Evolutionary conservation across 345 rosid genomes (phyloP), one percentile per base, ranked within the genome.

Genomic region (Camelina neglecta): DNA sequence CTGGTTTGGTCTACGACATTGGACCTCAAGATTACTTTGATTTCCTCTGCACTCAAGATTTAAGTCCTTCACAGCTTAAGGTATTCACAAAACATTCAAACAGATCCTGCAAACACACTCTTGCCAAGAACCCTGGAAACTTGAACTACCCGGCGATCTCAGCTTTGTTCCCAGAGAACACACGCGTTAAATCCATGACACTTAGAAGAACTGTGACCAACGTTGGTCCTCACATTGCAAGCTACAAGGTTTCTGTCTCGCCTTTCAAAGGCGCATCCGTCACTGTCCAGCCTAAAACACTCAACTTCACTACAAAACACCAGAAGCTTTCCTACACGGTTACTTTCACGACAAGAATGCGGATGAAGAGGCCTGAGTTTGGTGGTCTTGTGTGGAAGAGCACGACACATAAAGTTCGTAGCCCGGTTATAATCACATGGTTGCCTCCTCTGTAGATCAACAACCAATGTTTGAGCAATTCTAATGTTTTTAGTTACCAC

Each of bases 141-240:
- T 79, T 94, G 82, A 94, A 94, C 65, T 94, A 94, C 83, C 96
- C 98, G 0, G 92, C 97, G 33, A 87, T 94, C 49, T 92, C 98
- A 10, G 92, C 76, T 10, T 81, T 90, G 62, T 86, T 94, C 81
- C 89, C 92, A 0, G 93, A 87, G 45, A 73, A 76, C 24, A 59
- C 65, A 33, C 68, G 71, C 56, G 79, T 78, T 77, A 76, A 84
- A 64, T 33, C 50, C 18, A 8, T 81, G 71, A 85, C 86, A 1
- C 71, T 90, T 36, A 87, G 68, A 57, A 80, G 97, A 77, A 90
- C 92, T 0, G 93, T 84, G 45, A 92, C 95, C 65, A 94, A 94
- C 60, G 97, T 94, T 42, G 98, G 97, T 12, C 83, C 86, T 51
- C 85, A 89, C 0, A 42, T 78, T 45, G 81, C 98, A 18, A 81